A percentile compares a stretch with the other conserved stretches of the same genome.
phyloP scores from a whole-genome alignment of 2,329 filamentous ascomycete species.

The Periconia macrospinosa region DNA sequence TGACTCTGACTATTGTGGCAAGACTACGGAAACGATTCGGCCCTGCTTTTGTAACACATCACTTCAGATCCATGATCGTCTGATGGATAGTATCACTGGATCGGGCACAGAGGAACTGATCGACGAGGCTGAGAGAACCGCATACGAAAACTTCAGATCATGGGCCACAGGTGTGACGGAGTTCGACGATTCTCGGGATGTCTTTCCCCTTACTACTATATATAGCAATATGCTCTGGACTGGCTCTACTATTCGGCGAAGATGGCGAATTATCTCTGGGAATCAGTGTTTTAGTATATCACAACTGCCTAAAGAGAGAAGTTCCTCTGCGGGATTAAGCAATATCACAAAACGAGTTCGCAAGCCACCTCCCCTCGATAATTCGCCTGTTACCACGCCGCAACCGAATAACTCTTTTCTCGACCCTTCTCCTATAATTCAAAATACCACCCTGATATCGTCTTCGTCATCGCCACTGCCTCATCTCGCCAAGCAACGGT shows the following conservation, averaged over 20 bases:
- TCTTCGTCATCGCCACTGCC: slow-evolving; percentile 11
- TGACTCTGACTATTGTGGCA: slow-evolving; percentile 26
- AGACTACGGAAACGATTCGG: slow-evolving; percentile 15
- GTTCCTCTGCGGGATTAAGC: background rate
- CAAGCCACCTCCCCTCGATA: background rate
- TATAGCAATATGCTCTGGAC: slow-evolving; percentile 34
- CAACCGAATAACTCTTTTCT: background rate
- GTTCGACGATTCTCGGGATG: slow-evolving; percentile 50
- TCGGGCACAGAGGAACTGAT: background rate
- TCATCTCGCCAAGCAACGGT: background rate
- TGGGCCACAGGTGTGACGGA: slow-evolving; percentile 49
- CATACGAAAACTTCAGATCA: slow-evolving; percentile 42
- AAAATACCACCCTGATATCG: slow-evolving; percentile 18
- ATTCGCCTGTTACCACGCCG: background rate
- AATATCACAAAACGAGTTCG: background rate
- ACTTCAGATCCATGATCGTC: slow-evolving; percentile 28
- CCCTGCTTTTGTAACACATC: slow-evolving; percentile 36
- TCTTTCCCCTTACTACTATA: slow-evolving; percentile 48
- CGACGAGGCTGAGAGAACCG: slow-evolving; percentile 5
- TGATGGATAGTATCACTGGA: slow-evolving; percentile 29
- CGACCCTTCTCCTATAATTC: background rate
- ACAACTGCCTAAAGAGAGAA: slow-evolving; percentile 5
- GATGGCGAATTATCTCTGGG: slow-evolving; percentile 34
- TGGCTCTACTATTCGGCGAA: slow-evolving; percentile 28
- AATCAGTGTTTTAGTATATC: slow-evolving; percentile 12